Conservation (phyloP, 371 early-diverging fungal genomes). For the Mucor plumbeus region DNA sequence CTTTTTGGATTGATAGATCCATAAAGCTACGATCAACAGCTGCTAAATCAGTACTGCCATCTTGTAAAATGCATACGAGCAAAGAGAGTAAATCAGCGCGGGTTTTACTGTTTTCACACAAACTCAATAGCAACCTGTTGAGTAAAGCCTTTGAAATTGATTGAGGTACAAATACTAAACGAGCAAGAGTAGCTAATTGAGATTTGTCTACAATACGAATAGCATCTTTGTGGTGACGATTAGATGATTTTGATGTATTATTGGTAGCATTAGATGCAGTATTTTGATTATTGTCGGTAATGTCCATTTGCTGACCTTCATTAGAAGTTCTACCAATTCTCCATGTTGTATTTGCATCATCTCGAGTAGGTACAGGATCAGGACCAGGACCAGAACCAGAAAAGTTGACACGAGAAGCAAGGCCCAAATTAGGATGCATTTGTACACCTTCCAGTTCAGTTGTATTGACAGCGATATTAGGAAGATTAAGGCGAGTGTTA, state of each 20-base stretch:
- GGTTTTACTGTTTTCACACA: slow-evolving; percentile 90
- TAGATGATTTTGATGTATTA: not conserved
- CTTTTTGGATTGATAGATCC: slow-evolving; percentile 1
- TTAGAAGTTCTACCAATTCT: slow-evolving; percentile 4
- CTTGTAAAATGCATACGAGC: slow-evolving; percentile 84
- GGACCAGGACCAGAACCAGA: not conserved
- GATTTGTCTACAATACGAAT: slow-evolving; percentile 84
- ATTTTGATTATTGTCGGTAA: not conserved
- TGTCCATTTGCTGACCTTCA: not conserved
- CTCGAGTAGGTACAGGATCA: not conserved
- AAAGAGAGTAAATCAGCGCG: slow-evolving; percentile 84
- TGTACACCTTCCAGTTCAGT: slow-evolving; percentile 34
- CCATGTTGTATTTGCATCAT: slow-evolving; percentile 10
- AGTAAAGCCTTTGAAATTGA: slow-evolving; percentile 74
- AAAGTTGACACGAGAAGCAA: not conserved
- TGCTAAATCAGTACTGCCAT: slow-evolving; percentile 80
- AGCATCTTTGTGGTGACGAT: slow-evolving; percentile 55
- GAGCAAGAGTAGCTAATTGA: slow-evolving; percentile 80
- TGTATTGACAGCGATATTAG: slow-evolving; percentile 22
- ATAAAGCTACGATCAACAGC: slow-evolving; percentile 77
- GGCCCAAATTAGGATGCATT: slow-evolving; percentile 8
- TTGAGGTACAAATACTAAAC: slow-evolving; percentile 87
- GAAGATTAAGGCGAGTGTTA: not conserved
- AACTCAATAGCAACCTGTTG: slow-evolving; percentile 76
- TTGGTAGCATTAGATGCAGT: not conserved